Evolutionary conservation across 1,284 basidiomycete genomes (phyloP), one percentile per base, ranked within the genome.

Genomic region (Trametes pubescens): DNA sequence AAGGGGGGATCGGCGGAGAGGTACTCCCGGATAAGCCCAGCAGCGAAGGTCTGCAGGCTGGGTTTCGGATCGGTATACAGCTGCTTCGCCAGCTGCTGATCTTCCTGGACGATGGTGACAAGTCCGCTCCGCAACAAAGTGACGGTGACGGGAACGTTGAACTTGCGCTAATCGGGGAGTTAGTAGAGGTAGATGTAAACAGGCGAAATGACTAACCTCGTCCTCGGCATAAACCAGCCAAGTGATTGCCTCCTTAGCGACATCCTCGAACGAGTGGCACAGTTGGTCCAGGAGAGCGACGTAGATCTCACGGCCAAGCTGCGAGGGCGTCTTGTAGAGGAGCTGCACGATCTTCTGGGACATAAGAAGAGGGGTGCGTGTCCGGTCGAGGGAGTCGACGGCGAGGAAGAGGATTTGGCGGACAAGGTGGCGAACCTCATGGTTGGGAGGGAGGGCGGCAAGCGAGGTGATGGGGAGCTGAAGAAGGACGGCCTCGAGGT

Each of bases 161-260:
- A 94, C 80, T 99, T 99, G 73, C 96, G 93, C 91, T 95, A 66
- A n/a, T 34, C 57, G 60, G 29, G 59, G 54, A 32, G 26, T 57
- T n/a, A 59, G 29, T 0, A 35, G 7, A 48, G 9, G 13, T 49
- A 18, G 51, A 8, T 8, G 51, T 10, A 16, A 32, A 55, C 13
- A 38, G 54, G 38, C 44, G 6, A 2, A 13, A 22, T 18, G 1
- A 80, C 86, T 65, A 66, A 94, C 94, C 80, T 97, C 94, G 77
- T 99, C 98, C 76, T 99, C 96, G 16, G 97, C 94, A 75, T 96
- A 98, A 54, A 99, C 82, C 57, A 99, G 82, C 98, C 98, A 99
- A 14, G 93, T 95, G 62, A 96, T 93, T 10, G 97, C 98, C 79
- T 99, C 98, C 78, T 95, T 95, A 22, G 93, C 94, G 49, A 98